Evolutionary conservation across 169 alveolate species (phyloP).

Genomic region (Eimeria necatrix): DNA sequence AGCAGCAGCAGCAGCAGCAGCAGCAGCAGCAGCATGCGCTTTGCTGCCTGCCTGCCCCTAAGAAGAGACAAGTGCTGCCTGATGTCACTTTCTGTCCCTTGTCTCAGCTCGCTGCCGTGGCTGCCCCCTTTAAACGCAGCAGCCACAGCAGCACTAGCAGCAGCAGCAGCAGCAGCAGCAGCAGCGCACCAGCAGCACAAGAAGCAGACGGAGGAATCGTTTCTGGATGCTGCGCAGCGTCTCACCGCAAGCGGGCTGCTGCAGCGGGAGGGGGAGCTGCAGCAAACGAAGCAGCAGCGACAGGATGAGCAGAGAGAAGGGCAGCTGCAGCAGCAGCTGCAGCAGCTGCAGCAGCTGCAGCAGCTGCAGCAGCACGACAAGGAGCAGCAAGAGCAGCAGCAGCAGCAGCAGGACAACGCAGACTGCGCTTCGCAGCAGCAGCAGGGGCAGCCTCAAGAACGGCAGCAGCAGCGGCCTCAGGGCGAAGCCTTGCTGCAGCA

Average conservation of each 20-base stretch:
- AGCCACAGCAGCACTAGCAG: conserved; percentile 3
- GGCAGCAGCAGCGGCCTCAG: not conserved
- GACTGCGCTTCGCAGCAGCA: not conserved
- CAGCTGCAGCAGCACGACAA: not conserved
- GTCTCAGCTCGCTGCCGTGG: not conserved
- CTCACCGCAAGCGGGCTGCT: not conserved
- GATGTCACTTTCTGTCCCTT: not conserved
- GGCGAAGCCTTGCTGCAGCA: not conserved
- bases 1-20: conserved; percentile 17
- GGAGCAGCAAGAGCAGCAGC: not conserved
- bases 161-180: conserved; percentile 31
- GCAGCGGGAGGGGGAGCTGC: not conserved
- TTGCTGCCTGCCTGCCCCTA: not conserved
- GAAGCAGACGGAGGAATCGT: not conserved
- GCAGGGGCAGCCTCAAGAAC: not conserved
- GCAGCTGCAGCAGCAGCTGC: conserved; percentile 27
- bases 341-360: not conserved
- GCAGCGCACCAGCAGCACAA: not conserved
- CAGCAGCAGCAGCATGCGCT: not conserved
- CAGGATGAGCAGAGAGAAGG: not conserved
- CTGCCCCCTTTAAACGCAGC: not conserved
- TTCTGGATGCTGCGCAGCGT: conserved; percentile 22
- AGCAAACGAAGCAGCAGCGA: not conserved
- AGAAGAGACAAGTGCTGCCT: not conserved
- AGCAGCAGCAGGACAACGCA: conserved; percentile 2